Evolutionary conservation across 1,284 basidiomycete species (phyloP), one percentile per base, ranked within the genome.

Genomic region (Bjerkandera adusta): DNA sequence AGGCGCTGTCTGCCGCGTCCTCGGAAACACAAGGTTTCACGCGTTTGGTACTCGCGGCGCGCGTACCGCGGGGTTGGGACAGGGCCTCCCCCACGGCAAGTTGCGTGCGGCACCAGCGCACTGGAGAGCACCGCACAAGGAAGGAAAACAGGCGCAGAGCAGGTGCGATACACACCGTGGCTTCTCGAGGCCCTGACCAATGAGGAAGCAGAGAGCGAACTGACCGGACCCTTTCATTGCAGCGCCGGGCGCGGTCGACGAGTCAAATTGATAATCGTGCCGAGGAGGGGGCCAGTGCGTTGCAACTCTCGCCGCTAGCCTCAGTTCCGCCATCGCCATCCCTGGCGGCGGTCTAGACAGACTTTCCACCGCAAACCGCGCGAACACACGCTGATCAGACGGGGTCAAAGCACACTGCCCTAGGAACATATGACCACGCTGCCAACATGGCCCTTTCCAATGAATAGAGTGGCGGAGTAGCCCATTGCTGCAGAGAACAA

Each of bases 141-240:
- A 45, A 57, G 48, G 55, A 50, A 51, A 57, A 57, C 44, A 59
- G 51, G 50, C 54, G 56, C 51, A 46, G 45, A 45, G 47, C 43
- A 21, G 24, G 11, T 21, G 12, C 8, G 25, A 18, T 25, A 21
- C n/a, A 34, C 22, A 27, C 39, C 20, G 16, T 26, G n/a, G 43
- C 52, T 53, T 55, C 53, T 43, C 34, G 43, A 41, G 43, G n/a
- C 47, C 44, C 43, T 36, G 47, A 43, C 35, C 16, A 30, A 22
- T 18, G 38, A 38, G 41, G 16, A 15, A 5, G 41, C 26, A 10
- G 26, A 10, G 37, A 18, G 32, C 20, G 40, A 43, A 33, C 45
- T 35, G 36, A 24, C 40, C 32, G n/a, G n/a, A n/a, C n/a, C n/a
- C n/a, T n/a, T n/a, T n/a, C n/a, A n/a, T n/a, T n/a, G n/a, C n/a